Base-by-base conservation (phyloP, 805 yeast genomes). In the Yamadazyma sp. region DNA sequence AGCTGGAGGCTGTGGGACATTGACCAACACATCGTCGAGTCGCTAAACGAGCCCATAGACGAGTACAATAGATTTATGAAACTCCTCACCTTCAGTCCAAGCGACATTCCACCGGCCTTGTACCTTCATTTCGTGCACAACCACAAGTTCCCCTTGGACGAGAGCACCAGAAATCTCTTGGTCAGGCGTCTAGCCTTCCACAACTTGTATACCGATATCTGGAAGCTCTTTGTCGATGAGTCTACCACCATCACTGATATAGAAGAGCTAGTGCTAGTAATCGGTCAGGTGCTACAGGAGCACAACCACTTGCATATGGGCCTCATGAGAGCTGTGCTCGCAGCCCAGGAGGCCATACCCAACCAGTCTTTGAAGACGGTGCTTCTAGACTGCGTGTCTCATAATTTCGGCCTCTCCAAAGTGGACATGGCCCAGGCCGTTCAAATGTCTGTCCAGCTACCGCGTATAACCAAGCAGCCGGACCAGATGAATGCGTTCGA, bases 261-360 rank as follows among this genome's bases (percentile, higher is more conserved):
- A 15, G 72, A 67, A 39, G 71, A 65, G 11, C 47, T 59, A 25
- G 46, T 64, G 20, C 70, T 61, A 11, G 39, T 53, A 16, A 47
- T 62, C 7, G 42, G 50, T n/a, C 29, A 39, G 3, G 44, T 47
- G 11, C 41, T 62, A 13, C 34, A 37, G 22, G 42, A 45, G 4
- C 44, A 45, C 26, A 46, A 53, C 24, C 50, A 56, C 33, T 10
- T 44, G n/a, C 37, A 35, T 4, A 46, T 64, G 28, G 67, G 68
- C 1, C 29, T 59, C 1, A 51, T 55, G 45, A 49, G 50, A 27
- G 51, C 62, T 2, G 37, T 66, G 3, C 19, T 50, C 3, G 52
- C 18, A 37, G 46, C 33, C 16, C 32, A 16, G 19, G 47, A 3
- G 23, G 35, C 15, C 14, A 33, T 37, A n/a, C 28, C 25, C 9